Evolutionary conservation across 2,329 filamentous ascomycete species (phyloP), one percentile per base, ranked within the genome.

Genomic region (Aureobasidium sp.): DNA sequence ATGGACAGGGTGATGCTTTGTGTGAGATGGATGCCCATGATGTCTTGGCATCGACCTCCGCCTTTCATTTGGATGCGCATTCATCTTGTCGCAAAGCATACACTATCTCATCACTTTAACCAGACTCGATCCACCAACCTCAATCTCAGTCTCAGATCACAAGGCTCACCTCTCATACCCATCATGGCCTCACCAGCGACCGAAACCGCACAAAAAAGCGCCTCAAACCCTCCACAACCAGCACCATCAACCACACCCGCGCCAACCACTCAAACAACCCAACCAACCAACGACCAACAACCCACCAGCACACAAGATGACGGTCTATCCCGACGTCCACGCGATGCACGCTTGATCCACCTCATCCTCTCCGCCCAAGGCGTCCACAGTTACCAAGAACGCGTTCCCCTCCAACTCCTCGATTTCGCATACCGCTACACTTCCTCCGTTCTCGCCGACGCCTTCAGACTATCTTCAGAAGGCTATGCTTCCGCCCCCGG

Each of bases 351-450:
- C 69, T 85, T 91, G 15, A 84, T 94, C 68, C 89, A 93, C 76
- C 84, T 92, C 21, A 83, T 94, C 57, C 85, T 94, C 53, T 87
- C 86, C 25, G 88, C 87, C 8, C 87, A 91, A 69, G 89, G 89
- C 70, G 89, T 93, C 10, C 86, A 87, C 5, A 81, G 86, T 44
- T 94, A 91, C 79, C 89, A 93, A 73, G 84, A 88, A 73, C 89
- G 90, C 69, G 89, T 94, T 1, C 90, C 90, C 0, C 82, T 93
- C 0, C 85, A 92, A 63, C 85, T 94, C 53, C 86, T 94, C 72
- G 90, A 94, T 77, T 93, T 93, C 71, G 88, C 90, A 53, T 94
- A 94, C 81, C 86, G 90, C 41, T 89, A 91, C 79, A 90, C 87
- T 10, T 85, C 85, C 1, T 82, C 83, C 62, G 80, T 92, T 39